Percentiles rank a stretch among this genome's conserved stretches.
These are phyloP conservation scores for Comarum palustre DNA, from an alignment of 306 rosid species.

Conservation along the genomic window DNA sequence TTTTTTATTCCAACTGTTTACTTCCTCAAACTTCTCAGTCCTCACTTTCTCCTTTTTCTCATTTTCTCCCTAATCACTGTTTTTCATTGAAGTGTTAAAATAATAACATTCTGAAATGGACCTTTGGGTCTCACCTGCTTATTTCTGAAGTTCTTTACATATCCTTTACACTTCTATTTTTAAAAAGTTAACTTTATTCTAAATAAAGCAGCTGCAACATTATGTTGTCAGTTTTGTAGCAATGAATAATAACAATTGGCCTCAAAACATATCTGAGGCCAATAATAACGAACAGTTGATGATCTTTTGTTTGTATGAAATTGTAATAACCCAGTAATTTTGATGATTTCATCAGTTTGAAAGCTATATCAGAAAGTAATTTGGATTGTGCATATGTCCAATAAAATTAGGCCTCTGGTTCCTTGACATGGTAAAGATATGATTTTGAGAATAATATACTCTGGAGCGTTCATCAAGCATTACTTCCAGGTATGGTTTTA, in stretches of 20 bases:
- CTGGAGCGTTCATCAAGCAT: slow-evolving; percentile 59
- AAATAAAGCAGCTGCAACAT: too few species aligned
- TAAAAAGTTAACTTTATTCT: too few species aligned
- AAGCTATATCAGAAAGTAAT: neutral
- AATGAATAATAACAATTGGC: neutral
- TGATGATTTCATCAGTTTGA: neutral
- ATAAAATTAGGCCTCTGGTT: slow-evolving; percentile 23
- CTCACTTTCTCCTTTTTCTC: neutral
- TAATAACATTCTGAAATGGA: neutral
- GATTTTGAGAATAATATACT: slow-evolving; percentile 77
- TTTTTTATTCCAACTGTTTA: neutral
- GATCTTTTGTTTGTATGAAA: neutral
- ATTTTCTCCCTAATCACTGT: neutral
- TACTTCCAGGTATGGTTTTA: slow-evolving; percentile 68
- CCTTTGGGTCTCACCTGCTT: neutral
- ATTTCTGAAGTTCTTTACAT: neutral
- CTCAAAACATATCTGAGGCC: neutral
- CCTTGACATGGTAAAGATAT: slow-evolving; percentile 77
- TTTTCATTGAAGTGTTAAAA: neutral
- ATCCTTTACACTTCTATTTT: neutral
- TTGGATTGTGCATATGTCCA: neutral
- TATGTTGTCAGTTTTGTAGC: neutral
- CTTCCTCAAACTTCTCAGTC: neutral
- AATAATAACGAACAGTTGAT: neutral
- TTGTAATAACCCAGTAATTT: neutral